A percentile compares a stretch with the other conserved stretches of the same genome.
Conservation (phyloP, 73 alveolate genomes). For the Stentor roeselii region DNA sequence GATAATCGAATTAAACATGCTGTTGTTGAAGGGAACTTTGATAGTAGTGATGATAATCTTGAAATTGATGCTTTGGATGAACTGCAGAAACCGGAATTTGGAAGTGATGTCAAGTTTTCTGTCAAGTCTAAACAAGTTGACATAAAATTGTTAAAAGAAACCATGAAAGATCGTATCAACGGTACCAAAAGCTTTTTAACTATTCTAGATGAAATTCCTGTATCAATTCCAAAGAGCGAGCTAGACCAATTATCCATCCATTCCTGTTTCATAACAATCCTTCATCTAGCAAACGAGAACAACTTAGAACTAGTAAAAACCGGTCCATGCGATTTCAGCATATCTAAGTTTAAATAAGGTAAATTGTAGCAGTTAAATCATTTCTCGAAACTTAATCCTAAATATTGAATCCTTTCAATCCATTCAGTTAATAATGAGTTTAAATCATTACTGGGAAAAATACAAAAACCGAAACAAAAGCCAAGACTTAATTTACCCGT, state of each 20-base stretch:
- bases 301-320: constrained; percentile 29
- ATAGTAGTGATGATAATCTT: not conserved
- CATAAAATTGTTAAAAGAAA: not conserved
- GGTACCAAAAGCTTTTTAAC: not conserved
- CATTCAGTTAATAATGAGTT: not conserved
- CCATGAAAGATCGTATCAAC: not conserved
- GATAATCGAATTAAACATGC: not conserved
- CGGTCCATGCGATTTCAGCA: constrained; percentile 20
- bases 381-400: no score
- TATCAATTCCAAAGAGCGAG: not conserved
- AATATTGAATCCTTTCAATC: no score
- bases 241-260: constrained; percentile 27
- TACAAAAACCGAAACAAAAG: not conserved
- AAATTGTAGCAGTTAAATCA: no score
- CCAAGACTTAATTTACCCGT: not conserved
- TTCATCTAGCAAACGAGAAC: constrained; percentile 49
- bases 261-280: constrained; percentile 44
- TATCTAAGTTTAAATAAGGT: no score
- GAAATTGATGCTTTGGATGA: not conserved
- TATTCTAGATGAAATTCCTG: not conserved
- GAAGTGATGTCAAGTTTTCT: not conserved
- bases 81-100: not conserved
- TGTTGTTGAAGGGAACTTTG: not conserved
- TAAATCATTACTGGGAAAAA: constrained; percentile 19
- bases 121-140: not conserved